Conservation (phyloP, 805 yeast species). For the Zygotorulaspora sp. region DNA sequence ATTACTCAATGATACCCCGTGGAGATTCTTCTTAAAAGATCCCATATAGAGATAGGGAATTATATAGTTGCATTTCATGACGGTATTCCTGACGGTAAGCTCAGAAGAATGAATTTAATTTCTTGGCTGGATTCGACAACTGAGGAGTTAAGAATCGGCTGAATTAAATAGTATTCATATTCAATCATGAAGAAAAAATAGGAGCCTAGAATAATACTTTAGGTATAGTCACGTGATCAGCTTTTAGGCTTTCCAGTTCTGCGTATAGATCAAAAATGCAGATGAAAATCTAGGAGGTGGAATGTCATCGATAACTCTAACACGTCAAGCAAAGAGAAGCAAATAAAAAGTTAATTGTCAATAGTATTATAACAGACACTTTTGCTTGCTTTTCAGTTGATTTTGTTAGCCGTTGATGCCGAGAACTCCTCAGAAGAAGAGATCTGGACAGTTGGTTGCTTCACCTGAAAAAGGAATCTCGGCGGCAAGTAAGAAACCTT, state of each 20-base stretch:
- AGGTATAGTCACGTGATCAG: conserved; percentile 1
- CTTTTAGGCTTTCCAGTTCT: neutral
- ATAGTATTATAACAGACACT: neutral
- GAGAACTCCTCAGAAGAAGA: conserved; percentile 21
- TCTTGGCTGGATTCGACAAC: no score
- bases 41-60: no score
- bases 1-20: neutral
- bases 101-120: no score
- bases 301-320: no score
- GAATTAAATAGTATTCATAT: no score
- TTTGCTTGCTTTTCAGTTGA: neutral
- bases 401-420: conserved; percentile 13
- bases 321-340: neutral
- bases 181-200: no score
- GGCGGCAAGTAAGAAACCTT: conserved; percentile 17
- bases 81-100: no score
- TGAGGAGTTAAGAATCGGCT: no score
- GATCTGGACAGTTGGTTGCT: conserved; percentile 18
- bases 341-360: no score
- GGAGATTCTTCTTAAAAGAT: no score
- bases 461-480: conserved; percentile 21
- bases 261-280: neutral
- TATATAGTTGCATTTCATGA: no score
- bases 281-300: neutral
- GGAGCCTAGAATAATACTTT: no score